Base-by-base conservation (phyloP, 1,284 basidiomycete genomes). In the Ustanciosporium gigantosporum region DNA sequence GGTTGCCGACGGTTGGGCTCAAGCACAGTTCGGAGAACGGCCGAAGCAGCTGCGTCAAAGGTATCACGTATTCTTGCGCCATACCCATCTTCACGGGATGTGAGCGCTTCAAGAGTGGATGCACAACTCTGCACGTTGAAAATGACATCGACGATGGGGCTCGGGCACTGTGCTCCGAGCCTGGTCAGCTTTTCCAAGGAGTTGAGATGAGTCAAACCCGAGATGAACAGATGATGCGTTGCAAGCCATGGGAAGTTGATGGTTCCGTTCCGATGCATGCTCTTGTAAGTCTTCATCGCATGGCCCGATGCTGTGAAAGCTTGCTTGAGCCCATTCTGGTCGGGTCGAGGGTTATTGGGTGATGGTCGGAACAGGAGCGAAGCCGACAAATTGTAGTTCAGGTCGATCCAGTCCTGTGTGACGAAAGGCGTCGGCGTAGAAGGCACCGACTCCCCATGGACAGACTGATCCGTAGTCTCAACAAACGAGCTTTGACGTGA, bases 51-150 rank as follows among this genome's bases (percentile, higher is more conserved):
- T 3, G 61, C 47, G 38, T 65, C 61, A 27, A 65, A 65, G 2
- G 61, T 59, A 19, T 65, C 56, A 7, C 61, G 41, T 7, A 65
- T 46, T 39, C 24, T 46, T 1, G 37, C 43, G 1, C 50, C 46
- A 25, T 58, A 58, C 9, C 61, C 61, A 35, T 49, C 61, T 20
- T 59, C 56, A 5, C 56, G 37, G 20, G 57, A 43, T 1, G 62
- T 60, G 6, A 66, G 41, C 23, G 56, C 57, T 29, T 66, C 56
- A 13, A 66, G 22, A 24, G 57, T 60, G n/a, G 52, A 56, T 8
- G 62, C 52, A 23, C 62, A 66, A n/a, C 48, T 53, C 36, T 66
- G 62, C 27, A 66, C 57, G 24, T 60, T 59, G 40, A 60, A 57
- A 13, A 66, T 46, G 17, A 66, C 57, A 34, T 66, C 62, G 8